Base-by-base conservation (phyloP, 2,329 filamentous ascomycete genomes). In the Colletotrichum theobromicola region DNA sequence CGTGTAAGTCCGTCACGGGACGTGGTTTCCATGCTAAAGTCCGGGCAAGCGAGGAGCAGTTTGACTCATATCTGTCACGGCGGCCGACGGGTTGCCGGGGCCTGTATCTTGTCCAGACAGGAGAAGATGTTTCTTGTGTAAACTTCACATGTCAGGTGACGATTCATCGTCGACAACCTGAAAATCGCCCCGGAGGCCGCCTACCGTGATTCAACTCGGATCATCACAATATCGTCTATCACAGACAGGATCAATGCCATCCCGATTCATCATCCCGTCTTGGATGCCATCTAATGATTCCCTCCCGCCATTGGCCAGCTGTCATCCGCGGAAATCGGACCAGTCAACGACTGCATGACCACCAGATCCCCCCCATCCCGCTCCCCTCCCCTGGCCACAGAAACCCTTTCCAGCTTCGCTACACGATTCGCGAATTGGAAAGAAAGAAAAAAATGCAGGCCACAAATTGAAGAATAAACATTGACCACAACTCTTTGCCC, bases 391-490 rank as follows among this genome's bases (percentile, higher is more conserved):
- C 26, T 28, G n/a, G 42, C 42, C 42, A 18, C 42, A n/a, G 46
- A 53, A 68, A 61, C 35, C 66, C 55, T 61, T 42, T 15, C 21
- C 32, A 32, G 21, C n/a, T 67, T 68, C 66, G 55, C 66, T 68
- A 68, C 55, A 68, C 66, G 55, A 68, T 68, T 61, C 66, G 37
- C 34, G 66, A 68, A 68, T 61, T 68, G 35, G n/a, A 26, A 26
- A 18, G 21, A 68, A 50, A 50, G 42, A 50, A 21, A 50, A 50
- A 21, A 50, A 53, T 50, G 66, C 66, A 61, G 18, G 26, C 10
- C 26, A 34, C 21, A 68, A 68, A 68, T 61, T 60, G 32, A 34
- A 60, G 35, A 42, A 42, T 34, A 8, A n/a, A 60, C 30, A 18
- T 26, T 18, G 10, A 18, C 53, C 21, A 30, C 24, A 57, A n/a